Evolutionary conservation across 352 stramenopile species (phyloP), one percentile per base, ranked within the genome.

Genomic region (Phytophthora lateralis): DNA sequence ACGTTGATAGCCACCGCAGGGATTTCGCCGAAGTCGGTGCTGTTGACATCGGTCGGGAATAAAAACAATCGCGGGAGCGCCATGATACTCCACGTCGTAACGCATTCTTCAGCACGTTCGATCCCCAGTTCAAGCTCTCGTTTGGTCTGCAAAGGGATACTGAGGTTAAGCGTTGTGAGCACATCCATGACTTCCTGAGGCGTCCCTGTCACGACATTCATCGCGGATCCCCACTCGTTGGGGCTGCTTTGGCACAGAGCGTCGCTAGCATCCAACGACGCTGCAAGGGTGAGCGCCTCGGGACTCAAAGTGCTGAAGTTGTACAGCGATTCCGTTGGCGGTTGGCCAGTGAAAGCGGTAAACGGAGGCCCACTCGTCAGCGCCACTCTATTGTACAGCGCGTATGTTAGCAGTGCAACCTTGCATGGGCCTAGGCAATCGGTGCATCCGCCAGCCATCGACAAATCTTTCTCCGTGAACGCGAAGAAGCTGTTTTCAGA

Each of bases 1-100:
- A 73, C 27, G 18, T 66, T 65, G 41, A 73, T 55, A 12, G 63
- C 60, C 20, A 67, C 65, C 6, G 60, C 65, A 11, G 63, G 48
- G 11, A 66, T 54, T 30, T 59, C 46, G 3, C 30, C 48, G 35
- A 66, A 70, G 0, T 51, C 44, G 12, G 52, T 50, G 10, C 52
- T 69, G 24, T 68, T 63, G 3, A 50, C 11, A 6, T 50, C 43
- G 1, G 50, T 26, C 20, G 52, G 64, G 24, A 51, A 73, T 24
- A 64, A 54, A 52, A 69, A 73, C 58, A 73, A 21, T 32, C 64
- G 46, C 12, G 45, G 46, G 24, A 69, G 60, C 24, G 60, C 55
- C 26, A 66, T 59, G 24, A 70, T 63, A 39, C 50, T 64, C 65
- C 65, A 73, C 18, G 54, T 50, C 14, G 60, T 70, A 15, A 51